Evolutionary conservation across 306 rosid genomes (phyloP).

Genomic region (Medicago lupulina): DNA sequence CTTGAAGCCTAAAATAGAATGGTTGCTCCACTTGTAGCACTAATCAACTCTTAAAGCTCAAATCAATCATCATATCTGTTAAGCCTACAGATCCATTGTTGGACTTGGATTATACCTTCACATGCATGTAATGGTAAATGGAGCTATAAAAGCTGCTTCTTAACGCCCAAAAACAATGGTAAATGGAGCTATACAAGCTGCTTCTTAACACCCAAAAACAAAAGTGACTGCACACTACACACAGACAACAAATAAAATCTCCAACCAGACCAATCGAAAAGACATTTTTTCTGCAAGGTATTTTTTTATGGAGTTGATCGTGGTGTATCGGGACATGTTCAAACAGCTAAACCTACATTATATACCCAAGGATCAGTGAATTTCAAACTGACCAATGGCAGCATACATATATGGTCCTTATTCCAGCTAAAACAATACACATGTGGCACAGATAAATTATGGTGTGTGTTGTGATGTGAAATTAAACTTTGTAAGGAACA

Average conservation of each 20-base stretch:
- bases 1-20: slow-evolving; percentile 3
- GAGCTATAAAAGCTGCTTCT: neutral
- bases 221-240: neutral
- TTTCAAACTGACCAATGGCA: slow-evolving; percentile 20
- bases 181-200: neutral
- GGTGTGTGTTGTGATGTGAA: slow-evolving; percentile 31
- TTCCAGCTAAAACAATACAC: slow-evolving; percentile 28
- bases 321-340: slow-evolving; percentile 17
- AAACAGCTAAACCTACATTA: slow-evolving; percentile 16
- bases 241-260: slow-evolving; percentile 25
- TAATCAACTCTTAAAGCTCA: slow-evolving; percentile 18
- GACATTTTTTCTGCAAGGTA: neutral
- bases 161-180: neutral
- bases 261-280: slow-evolving; percentile 4
- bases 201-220: neutral
- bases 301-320: slow-evolving; percentile 3
- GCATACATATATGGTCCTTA: slow-evolving; percentile 4
- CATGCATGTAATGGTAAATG: slow-evolving; percentile 23
- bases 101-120: slow-evolving; percentile 29
- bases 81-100: slow-evolving; percentile 19
- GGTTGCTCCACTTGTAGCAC: neutral
- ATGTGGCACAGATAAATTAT: slow-evolving; percentile 16
- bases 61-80: slow-evolving; percentile 24
- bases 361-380: neutral
- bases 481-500: slow-evolving; percentile 25